A percentile compares a stretch with the other conserved stretches of the same genome.
These are phyloP conservation scores for Nematodospora valgi DNA, from an alignment of 805 yeast species.

Conservation along the genomic window DNA sequence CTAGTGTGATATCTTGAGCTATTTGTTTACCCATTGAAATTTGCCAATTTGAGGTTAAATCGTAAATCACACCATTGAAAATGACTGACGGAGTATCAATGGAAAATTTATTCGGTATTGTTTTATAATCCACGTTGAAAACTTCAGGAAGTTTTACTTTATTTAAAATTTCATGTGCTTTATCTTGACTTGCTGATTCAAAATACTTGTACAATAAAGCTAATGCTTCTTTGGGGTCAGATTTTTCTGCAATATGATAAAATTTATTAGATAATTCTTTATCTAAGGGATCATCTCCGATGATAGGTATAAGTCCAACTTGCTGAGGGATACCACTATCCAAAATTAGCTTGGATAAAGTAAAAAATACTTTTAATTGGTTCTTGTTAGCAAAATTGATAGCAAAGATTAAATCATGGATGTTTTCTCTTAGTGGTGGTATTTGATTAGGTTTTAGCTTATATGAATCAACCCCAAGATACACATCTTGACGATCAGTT, in stretches of 20 bases:
- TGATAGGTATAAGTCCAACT: constrained; percentile 76
- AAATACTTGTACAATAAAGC: constrained; percentile 37
- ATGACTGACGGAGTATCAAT: constrained; percentile 51
- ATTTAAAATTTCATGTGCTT: constrained; percentile 19
- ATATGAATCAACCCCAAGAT: constrained; percentile 25
- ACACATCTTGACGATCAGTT: constrained; percentile 40
- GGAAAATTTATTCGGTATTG: constrained; percentile 26
- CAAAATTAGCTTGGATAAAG: constrained; percentile 48
- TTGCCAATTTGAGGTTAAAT: constrained; percentile 54
- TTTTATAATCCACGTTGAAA: constrained; percentile 16
- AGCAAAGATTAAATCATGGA: constrained; percentile 70
- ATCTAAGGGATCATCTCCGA: constrained; percentile 25
- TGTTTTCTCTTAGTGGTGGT: constrained; percentile 69
- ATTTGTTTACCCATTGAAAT: constrained; percentile 49
- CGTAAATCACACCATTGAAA: constrained; percentile 68
- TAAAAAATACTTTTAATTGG: constrained; percentile 48
- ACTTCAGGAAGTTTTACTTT: constrained; percentile 16
- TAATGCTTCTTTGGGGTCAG: constrained; percentile 31
- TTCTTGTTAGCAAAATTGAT: constrained; percentile 53
- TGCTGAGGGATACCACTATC: constrained; percentile 69
- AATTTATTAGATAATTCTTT: constrained; percentile 26
- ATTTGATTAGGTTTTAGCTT: constrained; percentile 51
- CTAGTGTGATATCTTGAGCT: constrained; percentile 45
- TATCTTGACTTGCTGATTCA: constrained; percentile 24
- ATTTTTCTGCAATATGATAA: constrained; percentile 29